phyloP scores from a whole-genome alignment of 2,329 filamentous ascomycete genomes.

The Orbilia quercus region DNA sequence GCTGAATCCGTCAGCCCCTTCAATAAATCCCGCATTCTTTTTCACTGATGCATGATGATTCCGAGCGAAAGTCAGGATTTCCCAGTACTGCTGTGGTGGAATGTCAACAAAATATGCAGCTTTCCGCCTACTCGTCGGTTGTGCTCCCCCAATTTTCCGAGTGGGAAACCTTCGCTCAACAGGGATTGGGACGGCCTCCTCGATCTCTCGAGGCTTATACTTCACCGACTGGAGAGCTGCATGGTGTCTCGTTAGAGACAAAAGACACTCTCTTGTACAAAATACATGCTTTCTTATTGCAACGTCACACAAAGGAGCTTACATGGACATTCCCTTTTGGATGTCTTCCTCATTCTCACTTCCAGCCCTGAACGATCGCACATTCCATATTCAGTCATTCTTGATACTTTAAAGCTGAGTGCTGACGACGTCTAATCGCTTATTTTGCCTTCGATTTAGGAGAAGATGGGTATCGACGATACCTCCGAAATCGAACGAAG shows the following conservation, averaged over 20 bases:
- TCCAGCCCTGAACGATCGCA: slow-evolving; percentile 21
- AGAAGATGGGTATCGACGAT: slow-evolving; percentile 39
- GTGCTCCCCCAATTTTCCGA: slow-evolving; percentile 48
- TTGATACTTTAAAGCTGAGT: background rate
- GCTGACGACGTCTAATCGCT: slow-evolving; percentile 19
- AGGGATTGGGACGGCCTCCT: slow-evolving; percentile 12
- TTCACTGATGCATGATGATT: slow-evolving; percentile 6
- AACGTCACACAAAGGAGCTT: slow-evolving; percentile 42
- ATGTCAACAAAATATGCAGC: slow-evolving; percentile 42
- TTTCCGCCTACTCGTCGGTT: slow-evolving; percentile 32
- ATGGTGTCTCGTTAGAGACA: slow-evolving; percentile 25
- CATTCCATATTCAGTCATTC: slow-evolving; percentile 39
- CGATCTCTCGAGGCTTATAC: slow-evolving; percentile 3
- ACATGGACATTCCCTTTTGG: slow-evolving; percentile 44
- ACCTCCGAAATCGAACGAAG: slow-evolving; percentile 37
- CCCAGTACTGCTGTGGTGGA: slow-evolving; percentile 30
- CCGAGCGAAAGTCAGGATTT: background rate
- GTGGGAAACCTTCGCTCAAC: slow-evolving; percentile 4
- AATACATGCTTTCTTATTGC: slow-evolving; percentile 29
- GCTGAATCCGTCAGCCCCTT: slow-evolving; percentile 25
- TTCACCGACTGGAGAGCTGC: background rate
- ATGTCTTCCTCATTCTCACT: background rate
- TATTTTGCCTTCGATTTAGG: slow-evolving; percentile 26
- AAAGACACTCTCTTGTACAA: slow-evolving; percentile 8
- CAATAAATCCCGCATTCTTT: slow-evolving; percentile 52